Conservation (phyloP, 2,329 filamentous ascomycete species). For the Tothia fuscella region DNA sequence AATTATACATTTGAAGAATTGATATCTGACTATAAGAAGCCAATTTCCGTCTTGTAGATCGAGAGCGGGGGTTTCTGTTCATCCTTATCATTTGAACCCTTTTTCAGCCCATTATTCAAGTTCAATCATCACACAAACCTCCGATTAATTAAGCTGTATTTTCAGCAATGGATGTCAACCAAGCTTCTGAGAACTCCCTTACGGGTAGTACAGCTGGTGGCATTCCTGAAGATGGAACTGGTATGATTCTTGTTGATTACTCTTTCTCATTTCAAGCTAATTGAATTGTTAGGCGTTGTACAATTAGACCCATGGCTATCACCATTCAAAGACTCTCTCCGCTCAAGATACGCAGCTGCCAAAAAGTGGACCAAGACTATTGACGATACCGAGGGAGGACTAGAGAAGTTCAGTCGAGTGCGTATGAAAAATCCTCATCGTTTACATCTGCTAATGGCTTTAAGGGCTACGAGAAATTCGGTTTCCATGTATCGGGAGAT, state of each 20-base stretch:
- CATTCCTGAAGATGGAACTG: slow-evolving; percentile 58
- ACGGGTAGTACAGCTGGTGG: slow-evolving; percentile 34
- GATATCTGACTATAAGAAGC: too few species aligned
- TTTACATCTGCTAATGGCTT: background rate
- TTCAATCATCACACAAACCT: too few species aligned
- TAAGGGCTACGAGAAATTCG: slow-evolving; percentile 76
- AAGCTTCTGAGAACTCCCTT: slow-evolving; percentile 33
- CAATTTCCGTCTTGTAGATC: too few species aligned
- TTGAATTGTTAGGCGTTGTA: slow-evolving; percentile 54
- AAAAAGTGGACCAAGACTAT: slow-evolving; percentile 81
- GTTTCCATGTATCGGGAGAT: slow-evolving; percentile 68
- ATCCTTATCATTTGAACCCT: too few species aligned
- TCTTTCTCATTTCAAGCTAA: slow-evolving; percentile 14
- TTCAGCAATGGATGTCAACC: slow-evolving; percentile 27
- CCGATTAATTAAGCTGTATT: too few species aligned
- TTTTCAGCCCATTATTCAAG: too few species aligned
- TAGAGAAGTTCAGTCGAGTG: slow-evolving; percentile 84
- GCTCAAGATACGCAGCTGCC: slow-evolving; percentile 63
- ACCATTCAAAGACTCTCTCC: slow-evolving; percentile 69
- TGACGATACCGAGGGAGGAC: slow-evolving; percentile 69
- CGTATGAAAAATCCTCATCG: slow-evolving; percentile 14
- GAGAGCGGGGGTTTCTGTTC: too few species aligned
- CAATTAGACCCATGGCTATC: slow-evolving; percentile 80
- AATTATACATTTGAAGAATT: too few species aligned
- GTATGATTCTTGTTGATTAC: slow-evolving; percentile 33